phyloP scores from a whole-genome alignment of 2,329 filamentous ascomycete genomes.

The Cladosporium sp. region DNA sequence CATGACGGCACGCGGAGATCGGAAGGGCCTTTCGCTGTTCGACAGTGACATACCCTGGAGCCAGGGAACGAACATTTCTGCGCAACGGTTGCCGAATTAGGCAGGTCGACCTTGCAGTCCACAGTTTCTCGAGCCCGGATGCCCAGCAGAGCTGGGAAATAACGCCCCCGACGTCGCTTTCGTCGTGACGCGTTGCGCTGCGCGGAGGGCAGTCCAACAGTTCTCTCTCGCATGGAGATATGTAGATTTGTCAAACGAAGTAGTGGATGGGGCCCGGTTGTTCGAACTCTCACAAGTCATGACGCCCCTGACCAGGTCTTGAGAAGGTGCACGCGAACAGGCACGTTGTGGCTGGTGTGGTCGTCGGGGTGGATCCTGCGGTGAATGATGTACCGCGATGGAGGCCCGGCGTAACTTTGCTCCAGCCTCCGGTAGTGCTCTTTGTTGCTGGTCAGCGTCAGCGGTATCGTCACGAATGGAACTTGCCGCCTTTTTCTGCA shows the following conservation, averaged over 20 bases:
- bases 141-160: background rate
- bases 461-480: slow-evolving; percentile 1
- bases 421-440: background rate
- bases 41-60: background rate
- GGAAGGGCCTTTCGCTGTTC: background rate
- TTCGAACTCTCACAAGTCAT: background rate
- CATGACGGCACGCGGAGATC: slow-evolving; percentile 15
- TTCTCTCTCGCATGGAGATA: background rate
- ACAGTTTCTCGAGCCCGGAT: background rate
- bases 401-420: background rate
- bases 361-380: background rate
- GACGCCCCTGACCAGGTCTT: too few species aligned
- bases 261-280: background rate
- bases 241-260: background rate
- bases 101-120: background rate
- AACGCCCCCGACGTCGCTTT: background rate
- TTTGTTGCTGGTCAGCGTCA: background rate
- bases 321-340: background rate
- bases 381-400: background rate
- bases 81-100: background rate
- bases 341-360: background rate
- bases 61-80: background rate
- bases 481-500: background rate
- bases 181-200: background rate
- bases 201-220: background rate